These are phyloP conservation scores for Hypoxylon perforatum DNA, from an alignment of 495 filamentous ascomycete species.

Conservation along the genomic window DNA sequence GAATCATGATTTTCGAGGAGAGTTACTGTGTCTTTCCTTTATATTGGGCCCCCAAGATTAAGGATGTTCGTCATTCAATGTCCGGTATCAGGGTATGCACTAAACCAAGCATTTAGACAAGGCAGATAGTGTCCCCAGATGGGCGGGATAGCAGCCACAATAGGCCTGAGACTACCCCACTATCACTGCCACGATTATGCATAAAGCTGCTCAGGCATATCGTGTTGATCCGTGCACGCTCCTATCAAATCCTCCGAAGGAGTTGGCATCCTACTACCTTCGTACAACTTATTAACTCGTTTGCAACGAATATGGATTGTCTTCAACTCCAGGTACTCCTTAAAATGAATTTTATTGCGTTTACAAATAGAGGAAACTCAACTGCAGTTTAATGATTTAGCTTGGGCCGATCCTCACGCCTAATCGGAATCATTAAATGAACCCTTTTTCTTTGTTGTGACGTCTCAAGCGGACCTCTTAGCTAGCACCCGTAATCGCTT, in stretches of 20 bases:
- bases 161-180: constrained; percentile 1
- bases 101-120: constrained; percentile 15
- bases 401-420: neutral
- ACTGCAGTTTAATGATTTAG: neutral
- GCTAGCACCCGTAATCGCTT: constrained; percentile 87
- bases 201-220: neutral
- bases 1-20: constrained; percentile 38
- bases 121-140: too few relatives aligned
- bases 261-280: neutral
- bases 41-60: constrained; percentile 24
- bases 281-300: neutral
- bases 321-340: neutral
- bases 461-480: constrained; percentile 64
- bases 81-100: constrained; percentile 20
- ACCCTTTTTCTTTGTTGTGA: constrained; percentile 1
- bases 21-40: constrained; percentile 28
- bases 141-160: constrained; percentile 26
- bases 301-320: neutral
- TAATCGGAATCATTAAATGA: neutral
- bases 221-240: constrained; percentile 5
- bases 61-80: constrained; percentile 38
- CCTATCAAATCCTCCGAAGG: neutral
- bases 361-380: neutral
- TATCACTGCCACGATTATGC: constrained; percentile 28
- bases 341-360: neutral